Evolutionary conservation across 495 filamentous ascomycete species (phyloP).

Genomic region (Bathelium albidoporum): DNA sequence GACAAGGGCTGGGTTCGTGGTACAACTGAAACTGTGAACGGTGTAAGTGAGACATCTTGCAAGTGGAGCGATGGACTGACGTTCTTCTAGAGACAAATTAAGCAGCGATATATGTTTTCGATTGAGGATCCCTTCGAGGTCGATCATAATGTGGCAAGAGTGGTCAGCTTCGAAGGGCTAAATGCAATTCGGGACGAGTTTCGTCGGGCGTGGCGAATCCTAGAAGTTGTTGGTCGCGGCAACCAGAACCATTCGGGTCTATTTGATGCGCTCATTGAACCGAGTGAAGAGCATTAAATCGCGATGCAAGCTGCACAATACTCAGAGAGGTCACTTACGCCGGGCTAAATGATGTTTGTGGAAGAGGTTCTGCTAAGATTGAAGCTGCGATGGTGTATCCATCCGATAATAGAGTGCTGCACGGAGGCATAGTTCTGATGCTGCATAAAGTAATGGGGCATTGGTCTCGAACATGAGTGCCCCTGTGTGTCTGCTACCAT

Average conservation of each 20-base stretch:
- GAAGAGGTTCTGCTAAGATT: too few relatives aligned
- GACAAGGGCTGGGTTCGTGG: constrained; percentile 71
- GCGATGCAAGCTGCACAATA: too few relatives aligned
- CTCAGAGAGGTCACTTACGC: too few relatives aligned
- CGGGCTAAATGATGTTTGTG: too few relatives aligned
- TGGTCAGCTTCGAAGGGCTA: constrained; percentile 66
- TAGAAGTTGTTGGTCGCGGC: constrained; percentile 30
- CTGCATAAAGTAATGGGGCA: too few relatives aligned
- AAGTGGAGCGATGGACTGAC: background rate
- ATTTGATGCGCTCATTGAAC: constrained; percentile 27
- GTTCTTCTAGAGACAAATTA: constrained; percentile 44
- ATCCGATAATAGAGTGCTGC: too few relatives aligned
- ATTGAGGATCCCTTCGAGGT: constrained; percentile 84
- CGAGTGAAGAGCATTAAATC: background rate
- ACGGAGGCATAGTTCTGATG: too few relatives aligned
- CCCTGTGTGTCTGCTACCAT: too few relatives aligned
- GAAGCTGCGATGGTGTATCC: too few relatives aligned
- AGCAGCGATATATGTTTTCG: constrained; percentile 70
- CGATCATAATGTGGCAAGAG: constrained; percentile 72
- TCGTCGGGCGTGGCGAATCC: constrained; percentile 57
- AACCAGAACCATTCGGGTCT: constrained; percentile 21
- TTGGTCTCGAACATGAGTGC: too few relatives aligned
- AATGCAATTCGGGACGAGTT: constrained; percentile 72
- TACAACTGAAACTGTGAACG: constrained; percentile 39
- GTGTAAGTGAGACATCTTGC: constrained; percentile 12